Conservation (phyloP, 2,329 filamentous ascomycete genomes). For the Aspergillus pseudonomiae region DNA sequence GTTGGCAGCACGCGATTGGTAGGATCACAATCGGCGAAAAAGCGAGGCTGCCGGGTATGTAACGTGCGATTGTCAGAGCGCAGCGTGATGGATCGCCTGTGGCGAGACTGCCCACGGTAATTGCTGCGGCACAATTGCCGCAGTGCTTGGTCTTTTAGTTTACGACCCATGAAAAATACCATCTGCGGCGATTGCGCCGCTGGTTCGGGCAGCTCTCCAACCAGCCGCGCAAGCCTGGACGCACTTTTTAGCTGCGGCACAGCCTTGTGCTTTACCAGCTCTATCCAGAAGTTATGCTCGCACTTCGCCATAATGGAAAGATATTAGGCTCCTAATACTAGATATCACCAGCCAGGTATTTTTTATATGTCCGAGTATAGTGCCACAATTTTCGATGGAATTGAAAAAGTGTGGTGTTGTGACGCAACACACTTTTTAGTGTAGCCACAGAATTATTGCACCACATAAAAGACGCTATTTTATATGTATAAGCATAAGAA, state of each 20-base stretch:
- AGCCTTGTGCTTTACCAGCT: background rate
- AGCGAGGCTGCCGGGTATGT: conserved; percentile 6
- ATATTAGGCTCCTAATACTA: no score
- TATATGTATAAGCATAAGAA: no score
- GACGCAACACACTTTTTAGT: background rate
- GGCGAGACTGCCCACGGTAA: conserved; percentile 7
- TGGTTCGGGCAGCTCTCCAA: conserved; percentile 4
- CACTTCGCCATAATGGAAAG: conserved; percentile 2
- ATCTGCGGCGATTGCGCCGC: conserved; percentile 12
- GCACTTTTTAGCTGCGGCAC: conserved; percentile 2
- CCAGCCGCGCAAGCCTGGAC: conserved; percentile 1
- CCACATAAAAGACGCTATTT: no score
- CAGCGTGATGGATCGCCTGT: conserved; percentile 8
- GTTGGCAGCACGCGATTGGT: background rate
- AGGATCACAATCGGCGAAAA: conserved; percentile 14
- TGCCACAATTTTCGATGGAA: background rate
- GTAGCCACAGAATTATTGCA: no score
- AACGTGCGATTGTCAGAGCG: conserved; percentile 13
- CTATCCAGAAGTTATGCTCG: conserved; percentile 3
- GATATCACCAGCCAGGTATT: background rate
- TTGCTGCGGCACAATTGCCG: conserved; percentile 11
- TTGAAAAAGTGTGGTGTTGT: background rate
- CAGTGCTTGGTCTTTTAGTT: conserved; percentile 11
- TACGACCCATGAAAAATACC: conserved; percentile 8
- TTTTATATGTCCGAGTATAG: background rate